Conservation (phyloP, 2,329 filamentous ascomycete genomes). For the Neocucurbitaria cava region DNA sequence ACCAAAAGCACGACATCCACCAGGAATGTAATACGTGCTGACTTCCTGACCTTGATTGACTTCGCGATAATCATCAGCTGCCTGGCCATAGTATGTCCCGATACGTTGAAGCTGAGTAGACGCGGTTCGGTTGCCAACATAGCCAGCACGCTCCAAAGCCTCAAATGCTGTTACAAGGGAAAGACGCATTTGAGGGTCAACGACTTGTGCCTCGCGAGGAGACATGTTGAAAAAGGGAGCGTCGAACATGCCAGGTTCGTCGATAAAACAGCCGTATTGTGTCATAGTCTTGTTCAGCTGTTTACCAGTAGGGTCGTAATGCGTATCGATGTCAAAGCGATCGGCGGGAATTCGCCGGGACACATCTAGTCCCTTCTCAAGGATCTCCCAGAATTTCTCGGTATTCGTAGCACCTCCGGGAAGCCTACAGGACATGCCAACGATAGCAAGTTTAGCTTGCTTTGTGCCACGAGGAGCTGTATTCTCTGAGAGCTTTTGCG, state of each 20-base stretch:
- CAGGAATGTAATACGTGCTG: conserved; percentile 64
- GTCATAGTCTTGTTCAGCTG: conserved; percentile 22
- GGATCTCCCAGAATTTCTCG: conserved; percentile 46
- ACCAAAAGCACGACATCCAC: conserved; percentile 60
- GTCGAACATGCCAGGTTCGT: conserved; percentile 37
- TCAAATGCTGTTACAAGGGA: conserved; percentile 33
- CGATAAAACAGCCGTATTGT: conserved; percentile 34
- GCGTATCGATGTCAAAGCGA: conserved; percentile 26
- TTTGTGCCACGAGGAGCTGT: conserved; percentile 2
- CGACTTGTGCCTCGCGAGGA: conserved; percentile 32
- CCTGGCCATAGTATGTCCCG: conserved; percentile 43
- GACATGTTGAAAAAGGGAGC: conserved; percentile 39
- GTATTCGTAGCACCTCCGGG: conserved; percentile 35
- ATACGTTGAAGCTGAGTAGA: conserved; percentile 38
- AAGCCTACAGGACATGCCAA: conserved; percentile 48
- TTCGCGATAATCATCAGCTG: conserved; percentile 41
- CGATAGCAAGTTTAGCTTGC: conserved; percentile 36
- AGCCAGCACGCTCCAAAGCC: conserved; percentile 34
- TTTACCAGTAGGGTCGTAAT: conserved; percentile 27
- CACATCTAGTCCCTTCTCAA: conserved; percentile 40
- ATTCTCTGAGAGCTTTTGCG: not conserved
- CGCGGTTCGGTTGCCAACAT: conserved; percentile 35
- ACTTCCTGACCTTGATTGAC: conserved; percentile 43
- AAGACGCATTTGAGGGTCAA: conserved; percentile 32
- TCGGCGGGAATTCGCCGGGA: conserved; percentile 36